Evolutionary conservation across 345 rosid genomes (phyloP).

Genomic region (Odontarrhena argentea): DNA sequence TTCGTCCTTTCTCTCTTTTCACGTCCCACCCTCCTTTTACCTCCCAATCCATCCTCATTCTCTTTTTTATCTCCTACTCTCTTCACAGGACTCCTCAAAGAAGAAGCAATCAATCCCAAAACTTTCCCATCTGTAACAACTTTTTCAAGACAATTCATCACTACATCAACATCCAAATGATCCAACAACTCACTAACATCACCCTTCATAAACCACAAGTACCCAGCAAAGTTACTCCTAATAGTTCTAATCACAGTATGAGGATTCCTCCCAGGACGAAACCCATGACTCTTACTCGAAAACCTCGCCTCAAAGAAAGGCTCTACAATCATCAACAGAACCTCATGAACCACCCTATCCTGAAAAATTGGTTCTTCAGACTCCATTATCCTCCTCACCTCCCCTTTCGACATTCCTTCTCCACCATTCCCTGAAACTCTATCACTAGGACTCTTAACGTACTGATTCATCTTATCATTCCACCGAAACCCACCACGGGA

Average conservation of each 20-base stretch:
- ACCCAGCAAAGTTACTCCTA: constrained; percentile 87
- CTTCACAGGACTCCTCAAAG: constrained; percentile 45
- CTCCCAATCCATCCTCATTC: constrained; percentile 43
- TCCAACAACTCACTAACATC: constrained; percentile 68
- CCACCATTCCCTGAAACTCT: constrained; percentile 32
- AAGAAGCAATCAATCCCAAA: constrained; percentile 60
- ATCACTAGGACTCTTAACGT: constrained; percentile 72
- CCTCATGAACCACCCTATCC: constrained; percentile 91
- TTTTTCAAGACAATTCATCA: constrained; percentile 59
- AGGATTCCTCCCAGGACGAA: constrained; percentile 90
- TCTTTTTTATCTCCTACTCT: constrained; percentile 36
- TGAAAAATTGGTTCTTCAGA: constrained; percentile 74
- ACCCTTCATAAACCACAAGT: constrained; percentile 87
- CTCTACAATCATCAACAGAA: constrained; percentile 75
- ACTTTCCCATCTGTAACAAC: constrained; percentile 75
- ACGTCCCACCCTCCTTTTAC: constrained; percentile 47
- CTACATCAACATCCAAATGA: constrained; percentile 51
- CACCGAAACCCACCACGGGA: constrained; percentile 58
- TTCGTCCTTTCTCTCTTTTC: constrained; percentile 56
- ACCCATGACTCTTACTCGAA: constrained; percentile 68
- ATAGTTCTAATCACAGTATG: constrained; percentile 89
- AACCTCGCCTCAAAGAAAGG: constrained; percentile 84
- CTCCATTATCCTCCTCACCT: constrained; percentile 51
- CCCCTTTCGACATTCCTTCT: constrained; percentile 57
- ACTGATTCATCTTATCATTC: constrained; percentile 69